Conservation (phyloP, 768 basidiomycete genomes). For the Boletus reticuloceps region DNA sequence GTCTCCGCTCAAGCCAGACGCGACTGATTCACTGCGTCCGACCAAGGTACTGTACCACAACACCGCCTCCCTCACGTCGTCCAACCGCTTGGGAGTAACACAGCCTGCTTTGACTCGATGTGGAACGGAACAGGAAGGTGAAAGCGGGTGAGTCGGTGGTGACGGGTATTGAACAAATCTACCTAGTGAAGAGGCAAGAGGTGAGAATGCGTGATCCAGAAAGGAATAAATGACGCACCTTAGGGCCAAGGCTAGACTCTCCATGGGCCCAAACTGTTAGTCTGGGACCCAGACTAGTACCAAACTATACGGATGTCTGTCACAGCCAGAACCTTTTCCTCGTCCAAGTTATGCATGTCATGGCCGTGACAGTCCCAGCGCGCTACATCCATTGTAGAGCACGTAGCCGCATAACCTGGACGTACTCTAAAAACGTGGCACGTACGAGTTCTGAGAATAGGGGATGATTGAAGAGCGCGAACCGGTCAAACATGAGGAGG, state of each 20-base stretch:
- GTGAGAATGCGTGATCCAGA: background rate
- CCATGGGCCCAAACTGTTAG: conserved; percentile 13
- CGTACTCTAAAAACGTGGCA: conserved; percentile 4
- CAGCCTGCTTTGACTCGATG: conserved; percentile 3
- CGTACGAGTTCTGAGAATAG: conserved; percentile 44
- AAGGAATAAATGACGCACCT: conserved; percentile 2
- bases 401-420: background rate
- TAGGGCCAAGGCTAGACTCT: conserved; percentile 31
- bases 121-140: conserved; percentile 16
- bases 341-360: background rate
- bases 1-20: too few relatives aligned
- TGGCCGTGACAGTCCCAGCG: background rate
- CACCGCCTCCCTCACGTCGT: too few relatives aligned
- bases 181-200: too few relatives aligned
- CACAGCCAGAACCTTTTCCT: conserved; percentile 1
- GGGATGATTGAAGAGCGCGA: conserved; percentile 41
- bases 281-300: too few relatives aligned
- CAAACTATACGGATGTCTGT: conserved; percentile 3
- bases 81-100: too few relatives aligned
- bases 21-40: too few relatives aligned
- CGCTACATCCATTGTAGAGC: conserved; percentile 27
- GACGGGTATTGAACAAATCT: conserved; percentile 36
- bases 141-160: conserved; percentile 8
- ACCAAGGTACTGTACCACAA: too few relatives aligned
- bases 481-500: conserved; percentile 44